Conservation (phyloP, 306 rosid genomes). For the Gynostemma pentaphyllum region DNA sequence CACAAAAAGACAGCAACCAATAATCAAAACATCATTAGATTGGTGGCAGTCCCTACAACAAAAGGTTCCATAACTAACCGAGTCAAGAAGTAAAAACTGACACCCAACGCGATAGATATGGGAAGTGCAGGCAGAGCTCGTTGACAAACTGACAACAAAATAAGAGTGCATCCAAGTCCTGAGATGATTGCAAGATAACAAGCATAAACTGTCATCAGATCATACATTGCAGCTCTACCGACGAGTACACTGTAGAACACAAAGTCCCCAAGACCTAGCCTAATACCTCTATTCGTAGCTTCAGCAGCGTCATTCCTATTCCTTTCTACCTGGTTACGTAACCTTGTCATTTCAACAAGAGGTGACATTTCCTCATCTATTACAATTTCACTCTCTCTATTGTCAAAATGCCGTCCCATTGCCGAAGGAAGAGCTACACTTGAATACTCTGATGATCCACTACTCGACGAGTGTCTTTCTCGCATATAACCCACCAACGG, state of each 20-base stretch:
- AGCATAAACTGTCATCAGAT: conserved; percentile 92
- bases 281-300: conserved; percentile 49
- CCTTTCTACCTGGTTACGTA: conserved; percentile 25
- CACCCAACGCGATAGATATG: conserved; percentile 72
- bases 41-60: conserved; percentile 78
- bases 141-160: conserved; percentile 64
- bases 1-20: background rate
- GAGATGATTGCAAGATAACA: conserved; percentile 94
- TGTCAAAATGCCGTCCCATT: conserved; percentile 13
- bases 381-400: conserved; percentile 21
- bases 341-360: conserved; percentile 38
- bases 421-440: conserved; percentile 12
- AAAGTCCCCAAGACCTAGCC: conserved; percentile 90
- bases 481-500: conserved; percentile 35
- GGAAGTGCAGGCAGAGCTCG: conserved; percentile 88
- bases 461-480: conserved; percentile 22
- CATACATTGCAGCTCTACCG: conserved; percentile 96
- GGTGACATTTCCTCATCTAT: conserved; percentile 52
- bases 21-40: conserved; percentile 74
- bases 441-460: conserved; percentile 27
- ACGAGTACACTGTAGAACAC: conserved; percentile 95
- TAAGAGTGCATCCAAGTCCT: conserved; percentile 82
- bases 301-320: conserved; percentile 17
- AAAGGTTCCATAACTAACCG: conserved; percentile 85
- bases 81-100: conserved; percentile 79